Base-by-base conservation (phyloP, 2,329 filamentous ascomycete genomes). In the Daldinia sp. region DNA sequence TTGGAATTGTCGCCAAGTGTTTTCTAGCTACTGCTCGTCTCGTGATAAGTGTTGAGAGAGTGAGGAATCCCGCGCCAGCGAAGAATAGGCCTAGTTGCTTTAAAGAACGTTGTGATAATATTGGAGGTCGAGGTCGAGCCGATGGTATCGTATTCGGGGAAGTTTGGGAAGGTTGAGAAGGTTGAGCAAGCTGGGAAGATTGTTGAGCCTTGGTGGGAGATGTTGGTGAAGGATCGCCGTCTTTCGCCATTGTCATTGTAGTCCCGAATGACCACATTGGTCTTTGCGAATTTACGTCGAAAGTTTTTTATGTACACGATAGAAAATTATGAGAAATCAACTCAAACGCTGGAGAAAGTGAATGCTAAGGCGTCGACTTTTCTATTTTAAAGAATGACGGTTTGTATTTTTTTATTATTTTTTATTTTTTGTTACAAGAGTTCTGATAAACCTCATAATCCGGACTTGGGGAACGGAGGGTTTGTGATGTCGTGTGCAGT, bases 1-100 rank as follows among this genome's bases (percentile, higher is more conserved):
- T 85, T 9, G 94, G 93, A 35, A 86, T 78, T 10, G 86, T 80
- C 19, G 85, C 81, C 19, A 85, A 75, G 59, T 85, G 83, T 68
- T 90, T 89, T 43, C 88, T 85, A 39, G 81, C 75, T 32, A 96
- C 82, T 7, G 92, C 84, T 51, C 94, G 87, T 27, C 90, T 85
- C 1, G 92, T 91, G 27, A 96, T 80, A 56, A 89, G 74, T 1
- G 90, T 81, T 1, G 93, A 92, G 66, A 93, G 82, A 19, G 86
- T 80, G 67, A 96, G 85, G 78, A 96, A 96, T 57, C 86, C 82
- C 9, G 91, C 84, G 39, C 94, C 94, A 63, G 89, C 87, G 70
- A 89, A 81, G 77, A 95, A 90, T 61, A 97, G 78, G 21, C 87
- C 83, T 11, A 92, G 77, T 75, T 93, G 89, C 55, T 83, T 83